Base-by-base conservation (phyloP, 2,329 filamentous ascomycete species). In the Pyricularia grisea region DNA sequence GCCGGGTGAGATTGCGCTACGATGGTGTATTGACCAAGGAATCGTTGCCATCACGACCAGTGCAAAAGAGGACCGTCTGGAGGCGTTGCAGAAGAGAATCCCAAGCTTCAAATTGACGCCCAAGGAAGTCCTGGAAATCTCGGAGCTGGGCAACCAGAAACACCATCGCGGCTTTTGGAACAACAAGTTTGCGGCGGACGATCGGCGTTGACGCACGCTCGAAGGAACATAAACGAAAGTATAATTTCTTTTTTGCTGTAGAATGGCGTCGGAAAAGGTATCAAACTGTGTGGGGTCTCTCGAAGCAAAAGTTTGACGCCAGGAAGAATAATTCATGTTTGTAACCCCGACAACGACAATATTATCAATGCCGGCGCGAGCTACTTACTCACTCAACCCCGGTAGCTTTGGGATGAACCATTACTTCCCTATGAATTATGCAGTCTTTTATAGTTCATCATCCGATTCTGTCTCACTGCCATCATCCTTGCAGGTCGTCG, bases 81-180 rank as follows among this genome's bases (percentile, higher is more conserved):
- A 84, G 74, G 80, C 81, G n/a, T 89, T 86, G 73, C 72, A 87
- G 70, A 74, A 77, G n/a, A 82, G 81, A 71, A 70, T 85, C 71
- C 81, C 79, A 63, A 78, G 73, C 64, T 89, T 90, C 74, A 85
- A 87, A 79, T 79, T 91, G 71, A 87, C 86, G 12, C 79, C 82
- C 0, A 80, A 83, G 68, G 89, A 91, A 77, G 78, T 90, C 14
- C 77, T 82, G 65, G 81, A 84, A 68, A 87, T 91, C 71, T 75
- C 81, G 0, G 80, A 84, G 72, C 73, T 83, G 50, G 89, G 89
- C 0, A 79, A 79, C 72, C 75, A 87, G 80, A 89, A 88, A 78
- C 86, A 91, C 76, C 87, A 79, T 73, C 82, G 88, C 36, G 84
- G 78, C 0, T 91, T 87, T 75, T 91, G 87, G 86, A 78, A 71